Evolutionary conservation across 2,329 filamentous ascomycete species (phyloP).

Genomic region (Talaromyces funiculosus): DNA sequence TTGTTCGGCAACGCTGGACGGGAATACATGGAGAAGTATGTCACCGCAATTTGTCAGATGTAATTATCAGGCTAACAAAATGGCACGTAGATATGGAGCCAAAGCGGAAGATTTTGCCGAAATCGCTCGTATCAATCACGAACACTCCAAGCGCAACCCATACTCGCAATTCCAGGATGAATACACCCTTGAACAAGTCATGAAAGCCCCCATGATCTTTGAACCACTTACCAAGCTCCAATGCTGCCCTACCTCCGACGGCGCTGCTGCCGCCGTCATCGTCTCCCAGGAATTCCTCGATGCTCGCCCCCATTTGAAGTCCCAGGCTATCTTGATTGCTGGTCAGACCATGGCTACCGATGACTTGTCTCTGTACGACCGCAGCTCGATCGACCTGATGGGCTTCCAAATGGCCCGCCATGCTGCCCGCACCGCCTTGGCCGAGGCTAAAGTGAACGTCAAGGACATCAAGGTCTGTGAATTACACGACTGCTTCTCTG

Average conservation of each 20-base stretch:
- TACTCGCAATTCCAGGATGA: conserved; percentile 97
- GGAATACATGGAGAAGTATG: conserved; percentile 90
- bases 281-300: conserved; percentile 87
- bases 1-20: conserved; percentile 91
- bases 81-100: conserved; percentile 63
- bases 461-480: conserved; percentile 77
- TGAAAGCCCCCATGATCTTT: conserved; percentile 70
- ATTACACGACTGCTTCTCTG: conserved; percentile 93
- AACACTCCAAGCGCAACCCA: conserved; percentile 84
- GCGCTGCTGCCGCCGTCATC: conserved; percentile 79
- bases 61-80: neutral
- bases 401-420: conserved; percentile 77
- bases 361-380: conserved; percentile 69
- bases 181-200: conserved; percentile 79
- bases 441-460: conserved; percentile 60
- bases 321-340: conserved; percentile 80
- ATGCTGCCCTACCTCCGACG: conserved; percentile 94
- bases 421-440: conserved; percentile 64
- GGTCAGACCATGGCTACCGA: conserved; percentile 87
- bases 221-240: conserved; percentile 93
- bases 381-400: conserved; percentile 78
- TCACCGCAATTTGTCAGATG: neutral
- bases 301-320: conserved; percentile 71
- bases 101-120: conserved; percentile 83
- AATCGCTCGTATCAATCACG: conserved; percentile 88